Base-by-base conservation (phyloP, 78 protist genomes). In the Dictyostelium capitatum region DNA sequence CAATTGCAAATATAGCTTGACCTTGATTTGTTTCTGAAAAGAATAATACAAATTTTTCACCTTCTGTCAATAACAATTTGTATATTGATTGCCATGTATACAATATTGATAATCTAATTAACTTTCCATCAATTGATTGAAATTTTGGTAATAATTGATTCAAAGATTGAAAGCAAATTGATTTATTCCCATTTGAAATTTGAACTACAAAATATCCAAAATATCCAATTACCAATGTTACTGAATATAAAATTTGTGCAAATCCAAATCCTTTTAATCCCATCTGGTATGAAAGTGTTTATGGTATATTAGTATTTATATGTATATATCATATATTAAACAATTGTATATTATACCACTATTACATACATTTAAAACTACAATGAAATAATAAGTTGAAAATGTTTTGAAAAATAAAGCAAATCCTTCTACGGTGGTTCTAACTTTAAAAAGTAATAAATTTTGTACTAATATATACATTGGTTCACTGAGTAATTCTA, bases 191-290 rank as follows among this genome's bases (percentile, higher is more conserved):
- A 28, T 78, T 78, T 50, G 10, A 14, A 43, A 46, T 43, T 23
- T 56, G 9, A 0, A 59, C 19, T 7, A 87, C 56, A 48, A 87
- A 87, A 23, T 87, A 75, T 48, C 92, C 92, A 87, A 57, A 87
- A 62, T 87, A 87, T 64, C 92, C 92, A 62, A 87, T 28, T 10
- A 87, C 17, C 8, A 87, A 50, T 25, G 46, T n/a, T 7, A 77
- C 12, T 47, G 92, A 87, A 77, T 87, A 87, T 17, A 77, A 46
- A 48, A 87, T 46, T 64, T 87, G 92, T 41, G 92, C 41, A 77
- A 77, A 87, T 12, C 92, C 92, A 87, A 87, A 87, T 59, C 92
- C 92, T 77, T 77, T 87, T 74, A 87, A 64, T 87, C 92, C 92
- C 64, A 57, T 77, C 41, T n/a, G n/a, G n/a, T n/a, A n/a, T n/a